Base-by-base conservation (phyloP, 2,329 filamentous ascomycete genomes). In the Penicillium aurantiogriseum region DNA sequence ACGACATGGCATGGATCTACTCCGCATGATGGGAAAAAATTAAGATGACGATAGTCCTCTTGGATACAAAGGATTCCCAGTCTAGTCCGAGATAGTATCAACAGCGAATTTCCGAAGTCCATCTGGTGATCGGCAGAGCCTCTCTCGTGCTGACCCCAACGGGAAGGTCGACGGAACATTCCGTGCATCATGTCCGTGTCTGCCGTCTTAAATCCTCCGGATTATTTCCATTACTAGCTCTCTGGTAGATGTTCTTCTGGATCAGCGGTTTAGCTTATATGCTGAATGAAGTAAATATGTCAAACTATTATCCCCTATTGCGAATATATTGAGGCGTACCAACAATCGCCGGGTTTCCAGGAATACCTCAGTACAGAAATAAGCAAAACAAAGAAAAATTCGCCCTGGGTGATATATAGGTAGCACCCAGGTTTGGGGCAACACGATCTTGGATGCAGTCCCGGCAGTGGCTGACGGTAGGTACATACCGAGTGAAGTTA, bases 31-130 rank as follows among this genome's bases (percentile, higher is more conserved):
- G 33, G 25, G 13, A 11, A 13, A 13, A 23, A 42, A 23, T 38
- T 15, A 47, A 54, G 43, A 57, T 54, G 25, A 17, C 25, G 50
- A 57, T 57, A 35, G 43, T 43, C 43, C 15, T 35, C 36, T 54
- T 46, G 15, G 43, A 38, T 17, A 15, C 4, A 36, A 35, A 6
- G 23, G 35, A 42, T 15, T 13, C n/a, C 13, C 27, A 33, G 5
- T 19, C 27, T 51, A 51, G 52, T 49, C 38, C 21, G 10, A 19
- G 15, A 17, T 21, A 49, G 21, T 15, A 21, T 27, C 15, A 23
- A 54, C 40, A 46, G 42, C 38, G 54, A 31, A 53, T 54, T 27
- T 44, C 49, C 27, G 25, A 57, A 36, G 31, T 33, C 31, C 11
- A 13, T 4, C 31, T 33, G 11, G 11, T 33, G 31, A 33, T 33